These are phyloP conservation scores for Zygosaccharomyces siamensis DNA, from an alignment of 805 yeast species.

Conservation along the genomic window DNA sequence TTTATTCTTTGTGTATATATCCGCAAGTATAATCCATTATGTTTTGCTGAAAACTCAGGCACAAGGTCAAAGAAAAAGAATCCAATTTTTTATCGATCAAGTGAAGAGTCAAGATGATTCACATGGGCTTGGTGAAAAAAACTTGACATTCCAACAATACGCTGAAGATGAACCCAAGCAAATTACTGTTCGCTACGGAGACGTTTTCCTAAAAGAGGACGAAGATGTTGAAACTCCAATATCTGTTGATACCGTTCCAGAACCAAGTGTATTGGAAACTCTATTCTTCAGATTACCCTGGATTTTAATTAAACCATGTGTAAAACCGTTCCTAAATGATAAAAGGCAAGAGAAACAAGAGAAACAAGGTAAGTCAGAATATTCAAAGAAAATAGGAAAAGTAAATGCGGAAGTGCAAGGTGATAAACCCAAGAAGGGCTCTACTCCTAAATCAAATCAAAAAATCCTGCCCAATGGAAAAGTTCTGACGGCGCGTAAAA, in stretches of 20 bases:
- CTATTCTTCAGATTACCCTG: conserved; percentile 42
- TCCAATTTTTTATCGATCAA: conserved; percentile 47
- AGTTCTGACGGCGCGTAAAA: conserved; percentile 43
- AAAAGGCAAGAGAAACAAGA: conserved; percentile 7
- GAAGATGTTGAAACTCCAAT: conserved; percentile 38
- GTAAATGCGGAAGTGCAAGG: conserved; percentile 16
- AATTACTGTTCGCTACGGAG: conserved; percentile 53
- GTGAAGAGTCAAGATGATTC: conserved; percentile 56
- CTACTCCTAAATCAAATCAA: conserved; percentile 37
- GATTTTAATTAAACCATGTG: conserved; percentile 41
- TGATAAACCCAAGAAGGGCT: conserved; percentile 31
- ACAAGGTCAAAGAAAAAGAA: conserved; percentile 52
- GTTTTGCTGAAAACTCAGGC: conserved; percentile 50
- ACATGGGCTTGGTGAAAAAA: conserved; percentile 44
- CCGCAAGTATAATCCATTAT: conserved; percentile 56
- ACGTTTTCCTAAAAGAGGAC: conserved; percentile 51
- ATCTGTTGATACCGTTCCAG: conserved; percentile 44
- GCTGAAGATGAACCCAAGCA: conserved; percentile 45
- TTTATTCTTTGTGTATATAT: conserved; percentile 44
- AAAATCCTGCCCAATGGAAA: conserved; percentile 58
- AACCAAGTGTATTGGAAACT: conserved; percentile 48
- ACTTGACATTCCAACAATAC: conserved; percentile 40
- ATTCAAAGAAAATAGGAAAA: conserved; percentile 5
- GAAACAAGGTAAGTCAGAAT: conserved; percentile 6
- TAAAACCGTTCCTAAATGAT: conserved; percentile 30